These are phyloP conservation scores for Cymbomonas tetramitiformis DNA, from an alignment of 139 green algal species.

Conservation along the genomic window DNA sequence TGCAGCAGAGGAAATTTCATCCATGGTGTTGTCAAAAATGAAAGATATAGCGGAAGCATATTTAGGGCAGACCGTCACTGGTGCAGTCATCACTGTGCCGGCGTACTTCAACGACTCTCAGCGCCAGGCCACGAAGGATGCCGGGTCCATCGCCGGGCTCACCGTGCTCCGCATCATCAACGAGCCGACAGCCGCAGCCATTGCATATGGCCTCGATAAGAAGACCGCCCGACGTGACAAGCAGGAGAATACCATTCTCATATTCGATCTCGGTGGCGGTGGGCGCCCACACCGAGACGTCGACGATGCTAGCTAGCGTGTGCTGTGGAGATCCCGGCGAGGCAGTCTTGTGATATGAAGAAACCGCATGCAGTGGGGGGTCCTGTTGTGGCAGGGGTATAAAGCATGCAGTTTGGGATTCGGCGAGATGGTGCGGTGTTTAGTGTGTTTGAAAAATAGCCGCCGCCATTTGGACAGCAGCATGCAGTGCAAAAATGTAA, in stretches of 20 bases:
- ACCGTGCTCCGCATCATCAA: constrained; percentile 95
- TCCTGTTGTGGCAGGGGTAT: no score
- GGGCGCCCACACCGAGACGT: no score
- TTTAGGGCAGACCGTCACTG: constrained; percentile 58
- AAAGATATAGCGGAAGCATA: constrained; percentile 77
- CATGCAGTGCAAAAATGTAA: no score
- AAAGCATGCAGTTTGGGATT: no score
- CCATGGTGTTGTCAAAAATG: constrained; percentile 96
- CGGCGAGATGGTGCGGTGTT: no score
- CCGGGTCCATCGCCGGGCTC: constrained; percentile 78
- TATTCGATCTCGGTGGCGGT: constrained; percentile 92
- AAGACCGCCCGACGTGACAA: constrained; percentile 18
- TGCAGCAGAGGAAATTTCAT: constrained; percentile 82
- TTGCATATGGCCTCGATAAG: constrained; percentile 81
- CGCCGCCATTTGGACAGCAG: no score
- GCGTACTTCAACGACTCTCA: constrained; percentile 98
- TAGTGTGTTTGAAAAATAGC: no score
- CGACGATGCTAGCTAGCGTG: no score
- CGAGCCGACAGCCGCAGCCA: constrained; percentile 84
- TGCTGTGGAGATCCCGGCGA: no score
- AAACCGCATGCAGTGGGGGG: no score
- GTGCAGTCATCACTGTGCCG: constrained; percentile 90
- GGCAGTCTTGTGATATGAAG: no score
- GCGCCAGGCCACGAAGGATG: constrained; percentile 93
- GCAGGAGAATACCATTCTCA: constrained; percentile 37